Conservation (phyloP, 306 rosid genomes). For the Begonia masoniana region DNA sequence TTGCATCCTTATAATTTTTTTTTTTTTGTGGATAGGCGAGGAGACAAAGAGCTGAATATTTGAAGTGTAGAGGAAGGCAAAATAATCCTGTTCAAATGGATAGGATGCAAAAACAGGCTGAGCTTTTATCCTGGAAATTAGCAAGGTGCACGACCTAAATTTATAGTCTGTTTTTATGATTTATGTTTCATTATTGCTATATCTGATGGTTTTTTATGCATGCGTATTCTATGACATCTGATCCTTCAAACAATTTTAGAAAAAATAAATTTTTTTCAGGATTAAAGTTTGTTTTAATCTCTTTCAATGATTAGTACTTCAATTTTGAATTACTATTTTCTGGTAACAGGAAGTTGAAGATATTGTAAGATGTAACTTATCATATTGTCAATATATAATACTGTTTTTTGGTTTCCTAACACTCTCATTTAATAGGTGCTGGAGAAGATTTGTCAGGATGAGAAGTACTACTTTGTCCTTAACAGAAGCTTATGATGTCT, state of each 20-base stretch:
- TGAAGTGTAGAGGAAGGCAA: conserved; percentile 66
- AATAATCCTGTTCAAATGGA: conserved; percentile 26
- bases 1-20: conserved; percentile 4
- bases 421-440: conserved; percentile 38
- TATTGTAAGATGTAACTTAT: no score
- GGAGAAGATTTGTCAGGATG: conserved; percentile 54
- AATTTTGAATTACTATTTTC: no score
- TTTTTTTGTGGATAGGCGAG: conserved; percentile 43
- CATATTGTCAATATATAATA: no score
- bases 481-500: conserved; percentile 49
- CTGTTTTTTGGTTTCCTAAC: no score
- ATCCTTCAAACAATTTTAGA: no score
- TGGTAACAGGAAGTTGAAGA: no score
- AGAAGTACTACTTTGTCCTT: conserved; percentile 62
- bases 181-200: no score
- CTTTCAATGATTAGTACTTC: no score
- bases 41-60: conserved; percentile 77
- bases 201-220: no score
- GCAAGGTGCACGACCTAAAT: conserved; percentile 43
- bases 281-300: no score
- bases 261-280: no score
- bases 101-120: conserved; percentile 59
- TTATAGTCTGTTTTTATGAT: background rate
- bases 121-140: conserved; percentile 53
- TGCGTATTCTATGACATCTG: no score